phyloP scores from a whole-genome alignment of 1,284 basidiomycete genomes.

The Boletus semigastroideus region DNA sequence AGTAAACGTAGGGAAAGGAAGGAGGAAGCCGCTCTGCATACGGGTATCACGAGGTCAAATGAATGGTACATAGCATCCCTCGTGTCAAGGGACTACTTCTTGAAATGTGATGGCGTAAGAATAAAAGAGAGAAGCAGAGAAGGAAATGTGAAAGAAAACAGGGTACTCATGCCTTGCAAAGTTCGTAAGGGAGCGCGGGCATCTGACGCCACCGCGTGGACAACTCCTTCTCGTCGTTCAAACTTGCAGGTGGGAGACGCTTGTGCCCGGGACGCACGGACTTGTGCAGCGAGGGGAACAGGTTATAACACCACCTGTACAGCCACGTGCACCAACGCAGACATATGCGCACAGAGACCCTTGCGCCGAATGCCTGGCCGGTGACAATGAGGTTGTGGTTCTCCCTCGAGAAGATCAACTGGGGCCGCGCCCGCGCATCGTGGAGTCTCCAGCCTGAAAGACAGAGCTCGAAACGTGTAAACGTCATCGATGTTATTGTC shows the following conservation, averaged over 20 bases:
- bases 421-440: conserved; percentile 24
- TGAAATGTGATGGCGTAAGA: not conserved
- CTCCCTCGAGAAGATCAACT: conserved; percentile 25
- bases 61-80: conserved; percentile 5
- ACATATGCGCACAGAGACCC: conserved; percentile 22
- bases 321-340: conserved; percentile 30
- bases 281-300: conserved; percentile 10
- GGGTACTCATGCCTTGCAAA: not conserved
- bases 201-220: conserved; percentile 3
- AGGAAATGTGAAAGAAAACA: not conserved
- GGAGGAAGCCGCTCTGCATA: conserved; percentile 4
- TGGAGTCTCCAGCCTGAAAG: conserved; percentile 27
- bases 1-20: conserved; percentile 4
- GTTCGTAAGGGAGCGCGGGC: not conserved
- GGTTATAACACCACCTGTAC: conserved; percentile 10
- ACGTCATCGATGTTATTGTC: conserved; percentile 18
- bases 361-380: conserved; percentile 28
- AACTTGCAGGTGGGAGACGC: not conserved
- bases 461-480: conserved; percentile 30
- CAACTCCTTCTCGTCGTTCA: conserved; percentile 7
- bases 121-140: not conserved
- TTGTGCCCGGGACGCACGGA: not conserved
- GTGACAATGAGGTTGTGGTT: conserved; percentile 25
- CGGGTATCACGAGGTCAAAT: conserved; percentile 7
- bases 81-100: not conserved